Conservation (phyloP, 805 yeast species). For the Metschnikowia lochheadii region DNA sequence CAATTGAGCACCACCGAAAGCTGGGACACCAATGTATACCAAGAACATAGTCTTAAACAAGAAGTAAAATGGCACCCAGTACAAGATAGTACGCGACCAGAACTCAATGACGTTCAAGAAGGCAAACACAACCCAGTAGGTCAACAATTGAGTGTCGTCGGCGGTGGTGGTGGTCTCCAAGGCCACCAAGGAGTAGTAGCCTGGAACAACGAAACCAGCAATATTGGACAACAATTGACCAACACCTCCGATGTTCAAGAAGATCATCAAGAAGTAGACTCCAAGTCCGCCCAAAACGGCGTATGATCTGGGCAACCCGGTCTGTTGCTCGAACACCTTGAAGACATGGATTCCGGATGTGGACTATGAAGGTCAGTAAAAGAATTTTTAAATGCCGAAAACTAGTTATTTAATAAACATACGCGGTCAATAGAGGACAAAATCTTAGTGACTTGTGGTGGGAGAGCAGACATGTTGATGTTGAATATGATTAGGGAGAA, state of each 20-base stretch:
- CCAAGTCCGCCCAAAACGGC: slow-evolving; percentile 63
- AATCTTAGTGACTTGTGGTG: slow-evolving; percentile 14
- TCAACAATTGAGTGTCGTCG: slow-evolving; percentile 85
- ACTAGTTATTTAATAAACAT: slow-evolving; percentile 6
- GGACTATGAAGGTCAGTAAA: slow-evolving; percentile 21
- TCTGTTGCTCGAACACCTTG: slow-evolving; percentile 36
- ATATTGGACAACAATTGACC: slow-evolving; percentile 92
- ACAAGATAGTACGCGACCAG: slow-evolving; percentile 89
- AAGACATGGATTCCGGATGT: slow-evolving; percentile 30
- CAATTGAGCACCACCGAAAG: slow-evolving; percentile 77
- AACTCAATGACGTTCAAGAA: slow-evolving; percentile 87
- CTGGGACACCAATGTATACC: slow-evolving; percentile 84
- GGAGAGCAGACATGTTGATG: slow-evolving; percentile 13
- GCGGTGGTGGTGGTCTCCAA: slow-evolving; percentile 61
- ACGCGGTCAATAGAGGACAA: slow-evolving; percentile 17
- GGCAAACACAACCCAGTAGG: slow-evolving; percentile 99
- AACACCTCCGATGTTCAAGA: slow-evolving; percentile 88
- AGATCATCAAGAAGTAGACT: slow-evolving; percentile 70
- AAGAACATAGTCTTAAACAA: slow-evolving; percentile 85
- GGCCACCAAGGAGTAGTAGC: slow-evolving; percentile 82
- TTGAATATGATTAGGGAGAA: neutral
- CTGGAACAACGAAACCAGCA: slow-evolving; percentile 88
- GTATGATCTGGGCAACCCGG: slow-evolving; percentile 80
- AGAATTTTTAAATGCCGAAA: neutral
- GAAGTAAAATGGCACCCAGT: slow-evolving; percentile 97